phyloP scores from a whole-genome alignment of 2,329 filamentous ascomycete genomes.

The Diaporthe sp. region DNA sequence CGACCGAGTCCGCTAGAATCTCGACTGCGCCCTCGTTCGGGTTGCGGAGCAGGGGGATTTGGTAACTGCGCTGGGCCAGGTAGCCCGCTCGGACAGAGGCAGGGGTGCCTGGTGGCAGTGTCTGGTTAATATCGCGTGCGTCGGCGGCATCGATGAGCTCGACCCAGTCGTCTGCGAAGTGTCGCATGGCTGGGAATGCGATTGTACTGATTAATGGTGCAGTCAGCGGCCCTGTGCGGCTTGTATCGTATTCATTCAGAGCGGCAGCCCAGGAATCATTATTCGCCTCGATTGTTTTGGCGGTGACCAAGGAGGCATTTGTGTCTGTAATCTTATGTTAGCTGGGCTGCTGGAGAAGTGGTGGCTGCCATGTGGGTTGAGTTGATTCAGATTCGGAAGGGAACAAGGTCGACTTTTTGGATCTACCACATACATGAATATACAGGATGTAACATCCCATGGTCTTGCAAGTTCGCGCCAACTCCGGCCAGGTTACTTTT shows the following conservation, averaged over 20 bases:
- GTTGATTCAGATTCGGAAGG: background rate
- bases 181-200: slow-evolving; percentile 43
- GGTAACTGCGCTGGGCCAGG: slow-evolving; percentile 43
- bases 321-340: slow-evolving; percentile 39
- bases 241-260: slow-evolving; percentile 41
- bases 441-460: slow-evolving; percentile 49
- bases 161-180: slow-evolving; percentile 39
- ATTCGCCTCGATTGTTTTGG: slow-evolving; percentile 37
- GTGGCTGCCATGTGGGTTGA: no score
- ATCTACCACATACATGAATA: slow-evolving; percentile 47
- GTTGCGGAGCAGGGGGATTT: slow-evolving; percentile 52
- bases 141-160: slow-evolving; percentile 37
- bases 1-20: slow-evolving; percentile 44
- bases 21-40: slow-evolving; percentile 47
- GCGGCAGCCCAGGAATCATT: slow-evolving; percentile 37
- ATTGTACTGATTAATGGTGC: slow-evolving; percentile 44
- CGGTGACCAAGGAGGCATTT: slow-evolving; percentile 40
- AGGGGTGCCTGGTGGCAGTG: slow-evolving; percentile 34
- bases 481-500: slow-evolving; percentile 47
- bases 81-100: slow-evolving; percentile 42
- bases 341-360: background rate
- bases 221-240: slow-evolving; percentile 44
- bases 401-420: background rate
- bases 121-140: slow-evolving; percentile 26
- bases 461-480: slow-evolving; percentile 52